Conservation (phyloP, 768 basidiomycete species). For the Agaricus sinodeliciosus region DNA sequence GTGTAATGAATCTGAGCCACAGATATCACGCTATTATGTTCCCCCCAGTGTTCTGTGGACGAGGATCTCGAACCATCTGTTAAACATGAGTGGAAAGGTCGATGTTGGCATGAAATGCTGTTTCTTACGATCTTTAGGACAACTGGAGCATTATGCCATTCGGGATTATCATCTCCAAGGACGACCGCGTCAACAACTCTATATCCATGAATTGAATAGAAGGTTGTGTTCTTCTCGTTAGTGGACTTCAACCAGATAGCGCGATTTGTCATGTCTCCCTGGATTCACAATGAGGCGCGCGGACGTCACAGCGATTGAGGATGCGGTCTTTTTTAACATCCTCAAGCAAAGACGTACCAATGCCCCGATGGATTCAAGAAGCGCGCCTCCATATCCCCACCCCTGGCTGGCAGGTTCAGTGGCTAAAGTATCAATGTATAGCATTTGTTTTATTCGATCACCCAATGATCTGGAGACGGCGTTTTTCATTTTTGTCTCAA, state of each 20-base stretch:
- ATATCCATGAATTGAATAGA: slow-evolving; percentile 23
- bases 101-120: background rate
- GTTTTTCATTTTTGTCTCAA: slow-evolving; percentile 9
- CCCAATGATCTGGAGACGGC: slow-evolving; percentile 15
- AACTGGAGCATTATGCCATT: slow-evolving; percentile 18
- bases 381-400: slow-evolving; percentile 18
- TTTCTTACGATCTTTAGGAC: slow-evolving; percentile 17
- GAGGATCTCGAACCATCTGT: slow-evolving; percentile 19
- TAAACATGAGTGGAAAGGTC: background rate
- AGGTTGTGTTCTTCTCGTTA: slow-evolving; percentile 17
- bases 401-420: slow-evolving; percentile 17
- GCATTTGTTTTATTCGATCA: slow-evolving; percentile 16
- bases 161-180: slow-evolving; percentile 18
- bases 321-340: background rate
- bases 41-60: background rate
- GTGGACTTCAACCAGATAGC: slow-evolving; percentile 17
- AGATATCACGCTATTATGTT: background rate
- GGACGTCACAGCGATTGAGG: background rate
- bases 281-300: background rate
- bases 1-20: no score
- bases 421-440: slow-evolving; percentile 15
- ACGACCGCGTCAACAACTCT: slow-evolving; percentile 14
- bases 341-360: slow-evolving; percentile 13
- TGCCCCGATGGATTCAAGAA: slow-evolving; percentile 17
- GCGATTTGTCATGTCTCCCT: slow-evolving; percentile 17